Percentiles rank a stretch among this genome's conserved stretches.
phyloP scores from a whole-genome alignment of 2,329 filamentous ascomycete species.

The Pleomassaria siparia region DNA sequence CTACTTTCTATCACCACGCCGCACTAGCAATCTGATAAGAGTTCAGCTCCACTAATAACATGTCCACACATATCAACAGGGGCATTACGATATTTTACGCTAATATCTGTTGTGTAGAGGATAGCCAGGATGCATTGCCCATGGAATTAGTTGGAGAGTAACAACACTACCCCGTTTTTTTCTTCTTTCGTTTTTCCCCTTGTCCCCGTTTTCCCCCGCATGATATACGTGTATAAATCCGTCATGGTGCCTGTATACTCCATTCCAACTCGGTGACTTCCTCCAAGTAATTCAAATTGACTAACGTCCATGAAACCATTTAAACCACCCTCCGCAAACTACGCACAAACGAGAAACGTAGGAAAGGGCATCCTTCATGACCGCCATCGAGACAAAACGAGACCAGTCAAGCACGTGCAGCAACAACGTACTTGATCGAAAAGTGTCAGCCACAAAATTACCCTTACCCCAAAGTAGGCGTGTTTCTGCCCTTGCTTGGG shows the following conservation, averaged over 20 bases:
- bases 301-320: neutral
- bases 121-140: too few relatives aligned
- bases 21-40: neutral
- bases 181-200: too few relatives aligned
- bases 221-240: neutral
- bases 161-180: too few relatives aligned
- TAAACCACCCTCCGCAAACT: neutral
- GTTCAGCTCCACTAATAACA: too few relatives aligned
- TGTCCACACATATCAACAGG: neutral
- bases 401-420: too few relatives aligned
- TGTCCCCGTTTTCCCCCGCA: neutral
- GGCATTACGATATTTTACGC: neutral
- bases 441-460: neutral
- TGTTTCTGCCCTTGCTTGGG: conserved; percentile 44
- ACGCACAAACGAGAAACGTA: neutral
- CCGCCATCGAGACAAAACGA: too few relatives aligned
- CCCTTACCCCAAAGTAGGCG: conserved; percentile 25
- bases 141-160: too few relatives aligned
- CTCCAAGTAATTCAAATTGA: neutral
- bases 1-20: neutral
- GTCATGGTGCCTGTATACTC: neutral
- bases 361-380: too few relatives aligned
- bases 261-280: neutral
- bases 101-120: too few relatives aligned
- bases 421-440: neutral